Evolutionary conservation across 2,329 filamentous ascomycete genomes (phyloP), one percentile per base, ranked within the genome.

Genomic region (Coniochaeta ligniaria): DNA sequence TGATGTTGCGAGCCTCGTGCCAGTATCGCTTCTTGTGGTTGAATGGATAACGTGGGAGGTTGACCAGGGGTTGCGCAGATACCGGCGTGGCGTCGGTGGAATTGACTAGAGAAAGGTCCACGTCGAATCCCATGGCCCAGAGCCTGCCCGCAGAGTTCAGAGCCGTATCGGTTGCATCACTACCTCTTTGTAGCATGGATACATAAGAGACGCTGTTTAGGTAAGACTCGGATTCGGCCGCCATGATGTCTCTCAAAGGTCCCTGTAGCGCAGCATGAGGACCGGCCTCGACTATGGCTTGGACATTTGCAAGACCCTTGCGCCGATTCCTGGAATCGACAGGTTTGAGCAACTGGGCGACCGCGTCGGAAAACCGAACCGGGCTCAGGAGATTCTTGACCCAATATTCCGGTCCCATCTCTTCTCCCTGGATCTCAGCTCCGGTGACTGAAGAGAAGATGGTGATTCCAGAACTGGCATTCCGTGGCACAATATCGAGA

Each of bases 11-110:
- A 6, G 43, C 36, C 26, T 67, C 66, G 12, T 41, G 31, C 73
- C 72, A 75, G 58, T 69, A 70, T 3, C 63, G 59, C 8, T 64
- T 65, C 5, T 63, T 60, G 61, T 77, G 74, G 31, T 78, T 70
- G 74, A 75, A 79, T 0, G 70, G 66, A 60, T 79, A 79, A 2
- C 64, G 63, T 2, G 76, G 75, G 0, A 78, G 61, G 14, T 65
- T 62, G 1, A 41, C 17, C 43, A 47, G 22, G 43, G 22, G 17
- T 24, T 47, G 17, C 17, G 6, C 43, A n/a, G 43, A n/a, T n/a
- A 24, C 43, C 17, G 43, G 43, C 22, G 22, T 47, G 43, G 17
- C 43, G 16, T 66, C 64, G 1, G 72, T 68, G 7, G 69, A 69
- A 60, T 72, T 71, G 62, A 69, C 70, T n/a, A 69, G 17, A n/a